A percentile compares a stretch with the other conserved stretches of the same genome.
Conservation (phyloP, 139 green algal species). For the Coelastrella sp. region DNA sequence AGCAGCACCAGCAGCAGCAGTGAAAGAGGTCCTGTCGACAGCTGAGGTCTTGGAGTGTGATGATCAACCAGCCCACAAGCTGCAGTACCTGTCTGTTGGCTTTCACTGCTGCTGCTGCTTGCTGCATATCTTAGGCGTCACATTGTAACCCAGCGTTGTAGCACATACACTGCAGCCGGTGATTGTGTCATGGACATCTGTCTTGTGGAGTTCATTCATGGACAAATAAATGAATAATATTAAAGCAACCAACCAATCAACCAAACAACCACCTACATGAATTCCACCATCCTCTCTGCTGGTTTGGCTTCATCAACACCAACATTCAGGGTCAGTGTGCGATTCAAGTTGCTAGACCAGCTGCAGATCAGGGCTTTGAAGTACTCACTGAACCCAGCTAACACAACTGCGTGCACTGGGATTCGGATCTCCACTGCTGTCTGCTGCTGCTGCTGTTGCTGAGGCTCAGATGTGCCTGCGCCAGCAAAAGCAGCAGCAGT, state of each 20-base stretch:
- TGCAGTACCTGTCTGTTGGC: too few species aligned
- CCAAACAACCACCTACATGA: constrained; percentile 19
- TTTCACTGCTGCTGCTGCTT: too few species aligned
- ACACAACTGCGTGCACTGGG: constrained; percentile 41
- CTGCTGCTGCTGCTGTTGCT: constrained; percentile 27
- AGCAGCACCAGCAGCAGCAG: neutral
- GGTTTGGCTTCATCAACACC: constrained; percentile 27
- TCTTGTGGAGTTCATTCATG: neutral
- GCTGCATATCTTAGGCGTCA: too few species aligned
- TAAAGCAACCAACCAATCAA: neutral
- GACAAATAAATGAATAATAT: neutral
- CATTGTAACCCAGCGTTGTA: too few species aligned
- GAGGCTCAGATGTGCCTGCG: neutral
- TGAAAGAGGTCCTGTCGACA: neutral
- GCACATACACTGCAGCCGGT: too few species aligned
- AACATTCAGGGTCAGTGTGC: constrained; percentile 38
- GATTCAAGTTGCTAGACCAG: constrained; percentile 34
- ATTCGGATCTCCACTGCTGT: constrained; percentile 19
- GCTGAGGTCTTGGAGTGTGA: too few species aligned
- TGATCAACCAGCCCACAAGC: too few species aligned
- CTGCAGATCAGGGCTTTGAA: constrained; percentile 41
- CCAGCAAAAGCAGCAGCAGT: neutral
- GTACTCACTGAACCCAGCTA: constrained; percentile 47
- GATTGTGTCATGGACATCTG: too few species aligned
- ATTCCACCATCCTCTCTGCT: constrained; percentile 46